Conservation (phyloP, 2,329 filamentous ascomycete genomes). For the Ophiostoma sp. region DNA sequence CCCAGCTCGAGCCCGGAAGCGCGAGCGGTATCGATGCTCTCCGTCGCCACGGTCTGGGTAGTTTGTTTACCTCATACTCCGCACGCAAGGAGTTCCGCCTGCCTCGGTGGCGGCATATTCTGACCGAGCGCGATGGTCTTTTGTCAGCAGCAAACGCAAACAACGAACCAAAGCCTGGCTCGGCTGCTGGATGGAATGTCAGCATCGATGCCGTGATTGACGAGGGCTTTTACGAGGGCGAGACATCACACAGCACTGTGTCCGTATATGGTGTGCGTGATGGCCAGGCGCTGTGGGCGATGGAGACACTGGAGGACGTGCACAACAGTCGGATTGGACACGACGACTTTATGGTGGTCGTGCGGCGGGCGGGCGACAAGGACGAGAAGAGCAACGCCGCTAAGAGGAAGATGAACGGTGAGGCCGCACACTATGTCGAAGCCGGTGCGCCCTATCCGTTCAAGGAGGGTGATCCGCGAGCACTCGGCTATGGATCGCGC, state of each 20-base stretch:
- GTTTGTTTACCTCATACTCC: constrained; percentile 21
- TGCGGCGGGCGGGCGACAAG: constrained; percentile 19
- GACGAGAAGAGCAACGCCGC: not conserved
- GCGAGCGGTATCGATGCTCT: not conserved
- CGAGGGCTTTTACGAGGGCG: constrained; percentile 22
- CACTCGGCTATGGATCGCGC: constrained; percentile 24
- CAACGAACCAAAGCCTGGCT: not conserved
- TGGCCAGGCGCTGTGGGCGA: constrained; percentile 32
- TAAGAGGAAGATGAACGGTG: not conserved
- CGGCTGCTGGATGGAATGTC: constrained; percentile 15
- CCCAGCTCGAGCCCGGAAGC: not conserved
- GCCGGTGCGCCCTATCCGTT: constrained; percentile 20
- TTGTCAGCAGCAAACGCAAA: not conserved
- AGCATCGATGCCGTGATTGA: constrained; percentile 22
- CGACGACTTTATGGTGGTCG: constrained; percentile 27
- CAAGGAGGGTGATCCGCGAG: constrained; percentile 24
- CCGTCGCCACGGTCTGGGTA: constrained; percentile 20
- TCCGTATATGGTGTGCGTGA: constrained; percentile 59
- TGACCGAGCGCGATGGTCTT: constrained; percentile 22
- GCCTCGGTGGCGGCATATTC: constrained; percentile 24
- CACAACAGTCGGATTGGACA: constrained; percentile 22
- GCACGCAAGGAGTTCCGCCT: constrained; percentile 24
- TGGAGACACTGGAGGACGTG: constrained; percentile 26
- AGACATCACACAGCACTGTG: constrained; percentile 41
- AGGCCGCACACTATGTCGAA: not conserved